Evolutionary conservation across 495 filamentous ascomycete species (phyloP), one percentile per base, ranked within the genome.

Genomic region (Physcia stellaris): DNA sequence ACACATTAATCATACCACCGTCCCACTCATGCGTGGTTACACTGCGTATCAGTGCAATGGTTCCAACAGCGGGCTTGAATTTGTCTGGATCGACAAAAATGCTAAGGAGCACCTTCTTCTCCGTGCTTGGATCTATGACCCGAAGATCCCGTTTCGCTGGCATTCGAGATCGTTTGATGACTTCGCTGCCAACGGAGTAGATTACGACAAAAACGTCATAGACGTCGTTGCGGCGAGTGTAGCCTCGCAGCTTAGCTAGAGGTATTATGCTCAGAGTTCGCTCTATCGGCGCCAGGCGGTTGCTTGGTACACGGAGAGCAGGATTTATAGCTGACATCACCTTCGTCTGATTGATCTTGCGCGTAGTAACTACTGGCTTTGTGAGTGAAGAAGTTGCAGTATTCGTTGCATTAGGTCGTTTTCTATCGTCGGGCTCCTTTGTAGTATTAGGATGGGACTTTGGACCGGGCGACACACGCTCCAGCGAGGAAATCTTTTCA

Each of bases 151-250:
- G 52, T 32, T 53, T 53, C 1, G 40, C 33, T 10, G 34, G 32
- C 23, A 51, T 20, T 16, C 23, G 20, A 33, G 41, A 19, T 16
- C 29, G 41, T 24, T 50, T 50, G 24, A 46, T 45, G 6, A 41
- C 43, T 18, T 40, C 32, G 5, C 19, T 15, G 18, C 39, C 38
- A n/a, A 47, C 37, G 4, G 23, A 37, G 9, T 42, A 35, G 18
- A 55, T 43, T 27, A 51, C 21, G 7, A 41, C 52, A 10, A 55
- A 30, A 31, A 55, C 32, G 24, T 53, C 47, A 22, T 48, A 37
- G 15, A 31, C 24, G 1, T 37, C 35, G 11, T 49, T 49, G 6
- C 47, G 42, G 7, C 33, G 35, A 21, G 26, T 38, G 30, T 43
- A 51, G 2, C 45, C 46, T 18, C 42, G 40, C 0, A 54, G 17